phyloP scores from a whole-genome alignment of 1,284 basidiomycete genomes.

The Athelia psychrophila region DNA sequence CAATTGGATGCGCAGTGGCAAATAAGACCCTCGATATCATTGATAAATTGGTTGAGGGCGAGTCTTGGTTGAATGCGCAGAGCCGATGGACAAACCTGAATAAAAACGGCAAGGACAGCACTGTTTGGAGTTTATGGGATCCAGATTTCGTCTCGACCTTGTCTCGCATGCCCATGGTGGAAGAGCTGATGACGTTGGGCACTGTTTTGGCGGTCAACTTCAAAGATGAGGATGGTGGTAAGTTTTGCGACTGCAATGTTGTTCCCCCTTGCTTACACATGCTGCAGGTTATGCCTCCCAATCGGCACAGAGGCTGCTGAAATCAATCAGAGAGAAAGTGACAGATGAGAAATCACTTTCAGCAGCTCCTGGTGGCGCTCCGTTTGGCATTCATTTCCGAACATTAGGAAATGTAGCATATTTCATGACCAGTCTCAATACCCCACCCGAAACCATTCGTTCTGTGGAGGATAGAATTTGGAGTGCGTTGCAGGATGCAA shows the following conservation, averaged over 20 bases:
- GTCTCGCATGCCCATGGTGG: conserved; percentile 57
- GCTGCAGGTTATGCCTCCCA: conserved; percentile 73
- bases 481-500: conserved; percentile 26
- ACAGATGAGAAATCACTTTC: conserved; percentile 27
- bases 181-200: conserved; percentile 85
- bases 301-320: conserved; percentile 62
- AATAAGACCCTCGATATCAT: conserved; percentile 75
- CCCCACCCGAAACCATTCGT: conserved; percentile 47
- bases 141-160: conserved; percentile 65
- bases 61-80: conserved; percentile 54
- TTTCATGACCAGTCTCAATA: conserved; percentile 92
- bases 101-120: conserved; percentile 8
- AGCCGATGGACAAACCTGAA: conserved; percentile 27
- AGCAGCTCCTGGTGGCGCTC: conserved; percentile 49
- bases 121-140: conserved; percentile 90
- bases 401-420: conserved; percentile 94
- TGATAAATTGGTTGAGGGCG: conserved; percentile 43
- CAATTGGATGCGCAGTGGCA: conserved; percentile 91
- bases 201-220: conserved; percentile 86
- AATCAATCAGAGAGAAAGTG: conserved; percentile 35
- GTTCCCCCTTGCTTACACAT: conserved; percentile 5
- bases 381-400: conserved; percentile 81
- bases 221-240: conserved; percentile 56
- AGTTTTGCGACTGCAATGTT: conserved; percentile 17
- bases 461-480: conserved; percentile 62